Evolutionary conservation across 2,329 filamentous ascomycete genomes (phyloP).

Genomic region (Penicillium rolfsii): DNA sequence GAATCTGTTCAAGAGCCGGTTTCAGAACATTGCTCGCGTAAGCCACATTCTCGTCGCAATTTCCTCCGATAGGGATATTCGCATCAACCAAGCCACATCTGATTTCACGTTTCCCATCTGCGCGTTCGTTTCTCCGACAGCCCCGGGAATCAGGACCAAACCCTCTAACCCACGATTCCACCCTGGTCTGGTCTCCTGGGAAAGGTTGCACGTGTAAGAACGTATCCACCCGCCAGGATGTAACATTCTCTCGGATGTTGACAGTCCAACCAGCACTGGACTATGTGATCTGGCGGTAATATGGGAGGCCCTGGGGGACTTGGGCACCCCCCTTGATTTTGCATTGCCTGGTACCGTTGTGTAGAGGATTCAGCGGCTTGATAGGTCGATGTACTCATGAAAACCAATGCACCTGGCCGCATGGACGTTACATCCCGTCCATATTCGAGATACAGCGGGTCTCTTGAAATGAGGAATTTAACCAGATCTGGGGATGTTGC

Average conservation of each 20-base stretch:
- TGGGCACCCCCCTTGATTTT: slow-evolving; percentile 12
- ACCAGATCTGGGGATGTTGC: background rate
- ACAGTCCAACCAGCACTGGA: background rate
- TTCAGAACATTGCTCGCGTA: background rate
- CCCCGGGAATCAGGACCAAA: background rate
- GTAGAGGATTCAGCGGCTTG: background rate
- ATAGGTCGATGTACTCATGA: background rate
- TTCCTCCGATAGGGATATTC: background rate
- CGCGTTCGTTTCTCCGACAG: slow-evolving; percentile 8
- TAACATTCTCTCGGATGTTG: slow-evolving; percentile 12
- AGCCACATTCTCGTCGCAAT: slow-evolving; percentile 1
- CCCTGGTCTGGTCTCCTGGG: background rate
- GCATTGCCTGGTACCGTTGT: slow-evolving; percentile 1
- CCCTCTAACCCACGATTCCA: background rate
- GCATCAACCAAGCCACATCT: background rate
- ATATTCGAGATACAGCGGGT: background rate
- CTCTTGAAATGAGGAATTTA: background rate
- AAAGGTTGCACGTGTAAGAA: slow-evolving; percentile 1
- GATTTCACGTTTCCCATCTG: background rate
- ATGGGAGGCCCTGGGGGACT: slow-evolving; percentile 10
- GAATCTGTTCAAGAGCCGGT: background rate
- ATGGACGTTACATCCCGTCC: slow-evolving; percentile 9
- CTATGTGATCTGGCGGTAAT: background rate
- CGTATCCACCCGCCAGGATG: background rate
- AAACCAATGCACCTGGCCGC: background rate